Percentiles rank a stretch among this genome's conserved stretches.
phyloP scores from a whole-genome alignment of 208 protist genomes.

The Trypanosoma avium region DNA sequence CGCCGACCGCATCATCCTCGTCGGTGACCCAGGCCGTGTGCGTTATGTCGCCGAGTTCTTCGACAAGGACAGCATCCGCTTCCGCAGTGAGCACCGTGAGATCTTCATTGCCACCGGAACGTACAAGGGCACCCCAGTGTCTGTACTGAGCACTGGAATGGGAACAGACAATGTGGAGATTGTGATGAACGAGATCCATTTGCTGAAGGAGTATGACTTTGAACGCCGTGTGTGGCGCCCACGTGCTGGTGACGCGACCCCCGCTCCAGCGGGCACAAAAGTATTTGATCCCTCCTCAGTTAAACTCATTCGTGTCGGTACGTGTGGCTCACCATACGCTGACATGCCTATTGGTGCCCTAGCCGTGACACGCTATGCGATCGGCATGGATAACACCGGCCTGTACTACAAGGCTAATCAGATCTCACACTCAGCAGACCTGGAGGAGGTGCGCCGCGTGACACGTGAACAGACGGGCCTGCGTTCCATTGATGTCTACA shows the following conservation, averaged over 20 bases:
- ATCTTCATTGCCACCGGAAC: constrained; percentile 65
- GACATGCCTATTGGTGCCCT: constrained; percentile 49
- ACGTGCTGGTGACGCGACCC: constrained; percentile 27
- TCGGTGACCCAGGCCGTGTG: constrained; percentile 73
- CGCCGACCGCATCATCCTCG: constrained; percentile 71
- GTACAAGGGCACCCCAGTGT: constrained; percentile 70
- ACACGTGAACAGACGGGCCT: constrained; percentile 39
- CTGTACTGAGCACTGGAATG: constrained; percentile 78
- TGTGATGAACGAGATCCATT: constrained; percentile 73
- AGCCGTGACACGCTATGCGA: constrained; percentile 55
- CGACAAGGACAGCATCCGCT: constrained; percentile 53
- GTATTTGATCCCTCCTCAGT: constrained; percentile 51
- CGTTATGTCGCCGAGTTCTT: constrained; percentile 50
- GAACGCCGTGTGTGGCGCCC: constrained; percentile 37
- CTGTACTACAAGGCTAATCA: constrained; percentile 56
- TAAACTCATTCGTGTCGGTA: constrained; percentile 73
- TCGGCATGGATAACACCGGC: constrained; percentile 83
- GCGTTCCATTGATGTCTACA: constrained; percentile 56
- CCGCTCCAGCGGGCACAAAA: not conserved
- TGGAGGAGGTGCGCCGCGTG: constrained; percentile 41
- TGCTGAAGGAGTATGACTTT: constrained; percentile 78
- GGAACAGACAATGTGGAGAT: constrained; percentile 83
- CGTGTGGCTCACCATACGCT: constrained; percentile 60
- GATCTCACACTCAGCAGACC: constrained; percentile 30
- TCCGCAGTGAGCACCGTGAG: constrained; percentile 59